Conservation (phyloP, 2,329 filamentous ascomycete species). For the Paraphoma sp. region DNA sequence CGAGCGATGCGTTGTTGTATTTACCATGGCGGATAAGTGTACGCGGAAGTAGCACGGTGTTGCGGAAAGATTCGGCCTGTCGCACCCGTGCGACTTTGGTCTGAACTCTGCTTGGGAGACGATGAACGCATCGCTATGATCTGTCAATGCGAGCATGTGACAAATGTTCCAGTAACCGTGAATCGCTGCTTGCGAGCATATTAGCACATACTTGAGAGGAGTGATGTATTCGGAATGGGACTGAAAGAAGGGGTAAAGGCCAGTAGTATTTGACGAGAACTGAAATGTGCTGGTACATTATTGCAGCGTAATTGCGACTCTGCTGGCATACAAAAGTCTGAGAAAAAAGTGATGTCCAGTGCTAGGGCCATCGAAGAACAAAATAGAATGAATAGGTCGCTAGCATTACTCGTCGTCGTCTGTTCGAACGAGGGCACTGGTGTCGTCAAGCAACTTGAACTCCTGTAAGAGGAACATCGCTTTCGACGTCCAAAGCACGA, state of each 20-base stretch:
- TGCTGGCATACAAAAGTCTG: too few relatives aligned
- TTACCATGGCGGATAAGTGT: not conserved
- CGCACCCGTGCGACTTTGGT: not conserved
- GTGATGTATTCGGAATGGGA: too few relatives aligned
- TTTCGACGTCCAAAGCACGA: constrained; percentile 35
- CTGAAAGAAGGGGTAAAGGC: not conserved
- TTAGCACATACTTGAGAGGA: too few relatives aligned
- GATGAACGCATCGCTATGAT: not conserved
- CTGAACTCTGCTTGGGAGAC: not conserved
- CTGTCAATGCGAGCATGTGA: not conserved
- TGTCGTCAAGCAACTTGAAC: constrained; percentile 17
- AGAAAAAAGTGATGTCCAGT: too few relatives aligned
- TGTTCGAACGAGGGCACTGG: too few relatives aligned
- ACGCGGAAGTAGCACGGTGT: constrained; percentile 6
- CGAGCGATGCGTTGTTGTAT: constrained; percentile 1
- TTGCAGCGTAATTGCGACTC: too few relatives aligned
- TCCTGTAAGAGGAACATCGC: constrained; percentile 26
- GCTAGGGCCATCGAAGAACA: too few relatives aligned
- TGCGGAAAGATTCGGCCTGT: not conserved
- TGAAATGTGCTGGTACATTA: too few relatives aligned
- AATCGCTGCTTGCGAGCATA: too few relatives aligned
- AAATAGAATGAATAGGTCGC: too few relatives aligned
- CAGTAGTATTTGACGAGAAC: not conserved
- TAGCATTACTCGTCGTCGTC: not conserved
- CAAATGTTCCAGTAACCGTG: too few relatives aligned